Base-by-base conservation (phyloP, 306 rosid species). In the Prunus fruticosa region DNA sequence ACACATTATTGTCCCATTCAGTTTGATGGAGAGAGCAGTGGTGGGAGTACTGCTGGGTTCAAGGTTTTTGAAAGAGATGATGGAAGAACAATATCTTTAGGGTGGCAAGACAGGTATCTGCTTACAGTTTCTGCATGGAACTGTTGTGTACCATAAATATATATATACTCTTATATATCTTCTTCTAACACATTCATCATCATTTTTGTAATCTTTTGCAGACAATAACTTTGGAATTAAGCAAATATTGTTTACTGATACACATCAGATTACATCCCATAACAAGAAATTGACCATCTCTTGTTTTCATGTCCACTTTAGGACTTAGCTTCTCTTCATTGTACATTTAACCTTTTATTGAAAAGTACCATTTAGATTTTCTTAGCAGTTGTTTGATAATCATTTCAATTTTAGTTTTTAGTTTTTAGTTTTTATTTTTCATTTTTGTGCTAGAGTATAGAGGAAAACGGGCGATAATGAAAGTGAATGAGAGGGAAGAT, bases 101-200 rank as follows among this genome's bases (percentile, higher is more conserved):
- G 93, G 28, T 92, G 97, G 97, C 96, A 92, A 77, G 83, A 88
- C 74, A 90, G 97, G 86, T 76, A 82, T 84, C 81, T 92, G 64
- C 89, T 88, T 8, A 88, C 93, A 0, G 91, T 87, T 45, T 87
- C 97, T 38, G 86, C 90, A 74, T 92, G 97, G 97, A 82, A 87
- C 45, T 78, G 89, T 74, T 78, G 89, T 74, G 66, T 78, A 25
- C 54, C 79, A 78, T 67, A 71, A 53, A 12, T 10, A 30, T 50
- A 32, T 18, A 66, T 32, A 9, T 0, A 25, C 12, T 4, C 11
- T 9, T 64, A 5, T 6, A 8, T 16, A 12, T 49, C 11, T 3
- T 19, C 23, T 1, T 41, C 22, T 19, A 70, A 70, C 46, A 70
- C 47, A 70, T 51, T 27, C 61, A 50, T 27, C 61, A 50, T 27